A percentile compares a stretch with the other conserved stretches of the same genome.
Evolutionary conservation across 108 stramenopile genomes (phyloP).

Genomic region (Chaetoceros muelleri): DNA sequence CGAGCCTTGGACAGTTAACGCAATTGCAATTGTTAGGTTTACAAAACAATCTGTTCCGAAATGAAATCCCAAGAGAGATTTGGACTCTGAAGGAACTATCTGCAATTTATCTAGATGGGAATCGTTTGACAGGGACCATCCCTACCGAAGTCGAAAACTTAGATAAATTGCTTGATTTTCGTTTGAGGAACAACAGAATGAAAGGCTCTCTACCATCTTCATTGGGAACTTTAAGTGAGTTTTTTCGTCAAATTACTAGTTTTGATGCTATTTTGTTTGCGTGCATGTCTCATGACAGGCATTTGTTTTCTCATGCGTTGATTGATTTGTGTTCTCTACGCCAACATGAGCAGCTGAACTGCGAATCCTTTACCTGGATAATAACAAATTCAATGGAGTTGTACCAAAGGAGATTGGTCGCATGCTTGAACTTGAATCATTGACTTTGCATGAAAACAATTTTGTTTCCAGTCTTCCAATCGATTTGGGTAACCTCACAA

Average conservation of each 20-base stretch:
- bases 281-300: too few relatives aligned
- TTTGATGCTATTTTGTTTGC: too few relatives aligned
- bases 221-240: too few relatives aligned
- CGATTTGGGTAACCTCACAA: not conserved
- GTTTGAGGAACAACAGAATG: constrained; percentile 14
- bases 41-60: constrained; percentile 24
- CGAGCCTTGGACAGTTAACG: constrained; percentile 12
- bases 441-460: constrained; percentile 26
- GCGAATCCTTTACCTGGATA: constrained; percentile 5
- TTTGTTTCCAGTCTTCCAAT: not conserved
- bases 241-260: too few relatives aligned
- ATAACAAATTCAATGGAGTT: constrained; percentile 22
- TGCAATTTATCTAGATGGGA: constrained; percentile 23
- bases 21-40: constrained; percentile 24
- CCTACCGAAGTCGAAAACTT: constrained; percentile 41
- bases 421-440: constrained; percentile 17
- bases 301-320: too few relatives aligned
- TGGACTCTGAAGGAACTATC: constrained; percentile 21
- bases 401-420: constrained; percentile 34
- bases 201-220: too few relatives aligned
- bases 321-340: not conserved
- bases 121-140: constrained; percentile 41
- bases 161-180: constrained; percentile 14
- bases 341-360: not conserved
- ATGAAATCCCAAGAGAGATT: constrained; percentile 10